A percentile compares a stretch with the other conserved stretches of the same genome.
Conservation (phyloP, 1,284 basidiomycete genomes). For the Dichomitus squalens region DNA sequence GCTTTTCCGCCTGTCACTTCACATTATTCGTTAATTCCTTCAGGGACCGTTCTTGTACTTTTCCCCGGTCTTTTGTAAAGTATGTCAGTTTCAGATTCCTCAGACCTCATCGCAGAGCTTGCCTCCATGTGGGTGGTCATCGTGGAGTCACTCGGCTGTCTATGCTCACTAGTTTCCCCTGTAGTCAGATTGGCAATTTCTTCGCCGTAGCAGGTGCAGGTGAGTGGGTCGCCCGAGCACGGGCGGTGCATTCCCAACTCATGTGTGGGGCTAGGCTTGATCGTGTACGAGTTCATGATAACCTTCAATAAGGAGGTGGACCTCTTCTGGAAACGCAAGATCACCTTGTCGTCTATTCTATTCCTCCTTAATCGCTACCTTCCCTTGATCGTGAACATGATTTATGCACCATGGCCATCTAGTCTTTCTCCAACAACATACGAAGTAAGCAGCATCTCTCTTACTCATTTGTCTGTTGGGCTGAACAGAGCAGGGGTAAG, state of each 20-base stretch:
- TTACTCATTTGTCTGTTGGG: background rate
- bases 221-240: background rate
- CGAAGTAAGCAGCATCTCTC: background rate
- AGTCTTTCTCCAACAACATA: background rate
- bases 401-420: background rate
- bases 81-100: background rate
- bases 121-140: background rate
- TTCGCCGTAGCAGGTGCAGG: background rate
- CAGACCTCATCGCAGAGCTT: background rate
- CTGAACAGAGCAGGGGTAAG: background rate
- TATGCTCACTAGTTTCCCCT: background rate
- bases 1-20: too few relatives aligned
- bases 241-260: too few relatives aligned
- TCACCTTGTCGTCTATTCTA: slow-evolving; percentile 1
- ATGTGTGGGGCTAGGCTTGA: background rate
- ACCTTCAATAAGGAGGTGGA: slow-evolving; percentile 10
- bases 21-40: background rate
- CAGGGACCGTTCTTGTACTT: background rate
- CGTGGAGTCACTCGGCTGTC: background rate
- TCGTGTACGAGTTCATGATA: slow-evolving; percentile 7
- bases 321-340: slow-evolving; percentile 8
- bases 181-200: background rate
- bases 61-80: background rate
- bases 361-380: slow-evolving; percentile 12
- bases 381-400: background rate